Evolutionary conservation across 176 grass and related monocot species (phyloP), one percentile per base, ranked within the genome.

Genomic region (Puya raimondii): DNA sequence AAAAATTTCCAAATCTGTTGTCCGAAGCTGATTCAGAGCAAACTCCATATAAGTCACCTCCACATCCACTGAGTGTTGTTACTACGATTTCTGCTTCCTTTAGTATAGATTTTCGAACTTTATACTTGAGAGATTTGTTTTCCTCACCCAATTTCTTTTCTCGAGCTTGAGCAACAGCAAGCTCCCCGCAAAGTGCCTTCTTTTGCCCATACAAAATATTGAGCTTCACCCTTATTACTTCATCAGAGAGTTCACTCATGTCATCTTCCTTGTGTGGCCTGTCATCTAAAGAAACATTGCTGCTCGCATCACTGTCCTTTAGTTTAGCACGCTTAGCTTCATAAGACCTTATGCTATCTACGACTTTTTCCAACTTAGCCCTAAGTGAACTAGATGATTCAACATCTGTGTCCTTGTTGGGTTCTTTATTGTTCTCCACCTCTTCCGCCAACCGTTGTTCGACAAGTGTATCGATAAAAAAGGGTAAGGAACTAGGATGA

Each of bases 381-480:
- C 89, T 91, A 73, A 97, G 75, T 16, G 86, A 85, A 80, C 67
- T 82, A 15, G 88, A 89, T 8, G 88, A 83, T 84, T 90, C 89
- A 53, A 48, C 77, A 66, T 87, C 84, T 2, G 63, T 73, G 63
- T 49, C 83, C 76, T 80, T 73, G 76, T 86, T 87, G 50, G 47
- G 65, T 56, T 81, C 73, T 76, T 53, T 78, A 11, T 87, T 82
- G 14, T 51, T 65, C 67, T 78, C 87, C 65, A 91, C 69, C 23
- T 90, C 86, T 61, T 97, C 89, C 57, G 73, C 70, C 29, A 97
- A 74, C 65, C 80, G 85, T 74, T 92, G 89, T 69, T 97, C 86
- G 78, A 97, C 89, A 74, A 97, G 86, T 72, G 86, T 97, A 78
- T 92, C 89, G 65, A 97, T 92, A 67, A 97, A 97, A 83, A 85